Evolutionary conservation across 2,329 filamentous ascomycete species (phyloP).

Genomic region (Arthrobotrys sphaeroides): DNA sequence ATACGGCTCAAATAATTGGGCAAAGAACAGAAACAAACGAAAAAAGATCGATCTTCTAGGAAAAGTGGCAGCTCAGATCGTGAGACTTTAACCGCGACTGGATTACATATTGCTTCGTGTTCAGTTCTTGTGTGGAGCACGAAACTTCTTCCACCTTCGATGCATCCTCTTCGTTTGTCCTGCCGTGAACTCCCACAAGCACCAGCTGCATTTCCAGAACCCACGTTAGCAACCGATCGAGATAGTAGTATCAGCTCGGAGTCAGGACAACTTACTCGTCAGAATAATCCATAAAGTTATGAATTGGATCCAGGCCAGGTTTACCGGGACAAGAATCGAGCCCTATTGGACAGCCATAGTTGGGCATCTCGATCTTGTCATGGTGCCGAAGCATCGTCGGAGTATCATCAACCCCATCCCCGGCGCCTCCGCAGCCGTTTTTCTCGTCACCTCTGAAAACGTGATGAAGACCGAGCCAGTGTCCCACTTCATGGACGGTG

Average conservation of each 20-base stretch:
- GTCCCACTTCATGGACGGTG: slow-evolving; percentile 59
- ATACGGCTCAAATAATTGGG: too few relatives aligned
- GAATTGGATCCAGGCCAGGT: slow-evolving; percentile 58
- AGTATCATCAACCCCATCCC: slow-evolving; percentile 59
- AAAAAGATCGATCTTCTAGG: too few relatives aligned
- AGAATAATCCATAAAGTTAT: slow-evolving; percentile 60
- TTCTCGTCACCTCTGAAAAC: too few relatives aligned
- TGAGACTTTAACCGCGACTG: too few relatives aligned
- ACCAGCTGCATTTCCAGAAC: slow-evolving; percentile 7
- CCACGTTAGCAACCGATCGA: not conserved
- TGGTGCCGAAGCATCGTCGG: too few relatives aligned
- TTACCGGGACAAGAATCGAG: slow-evolving; percentile 58
- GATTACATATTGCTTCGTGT: too few relatives aligned
- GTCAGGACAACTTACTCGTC: slow-evolving; percentile 42
- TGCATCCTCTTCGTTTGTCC: slow-evolving; percentile 29
- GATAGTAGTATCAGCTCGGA: not conserved
- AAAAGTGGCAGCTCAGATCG: too few relatives aligned
- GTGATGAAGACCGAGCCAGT: slow-evolving; percentile 60
- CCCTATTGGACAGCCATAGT: slow-evolving; percentile 57
- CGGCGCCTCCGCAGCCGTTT: slow-evolving; percentile 56
- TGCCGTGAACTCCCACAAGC: slow-evolving; percentile 26
- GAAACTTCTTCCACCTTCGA: slow-evolving; percentile 36
- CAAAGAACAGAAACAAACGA: too few relatives aligned
- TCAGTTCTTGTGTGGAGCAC: slow-evolving; percentile 18
- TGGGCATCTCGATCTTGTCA: slow-evolving; percentile 56